phyloP scores from a whole-genome alignment of 768 basidiomycete species.

The Trametes cingulata region DNA sequence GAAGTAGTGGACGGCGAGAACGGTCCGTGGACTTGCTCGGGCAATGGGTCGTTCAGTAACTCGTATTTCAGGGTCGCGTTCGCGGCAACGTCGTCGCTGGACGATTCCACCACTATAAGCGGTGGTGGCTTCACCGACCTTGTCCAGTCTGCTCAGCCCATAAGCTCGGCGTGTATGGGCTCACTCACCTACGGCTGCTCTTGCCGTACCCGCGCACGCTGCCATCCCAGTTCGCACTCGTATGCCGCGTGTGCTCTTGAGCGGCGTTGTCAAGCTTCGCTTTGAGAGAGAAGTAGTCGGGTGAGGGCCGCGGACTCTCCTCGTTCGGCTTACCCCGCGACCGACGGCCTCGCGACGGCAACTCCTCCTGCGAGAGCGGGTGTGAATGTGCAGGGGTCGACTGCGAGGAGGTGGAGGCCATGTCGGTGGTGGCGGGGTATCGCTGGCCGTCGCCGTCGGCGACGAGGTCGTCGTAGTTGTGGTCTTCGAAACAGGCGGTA shows the following conservation, averaged over 20 bases:
- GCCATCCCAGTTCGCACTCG: constrained; percentile 44
- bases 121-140: constrained; percentile 22
- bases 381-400: constrained; percentile 52
- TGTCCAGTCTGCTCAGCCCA: not conserved
- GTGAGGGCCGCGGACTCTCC: constrained; percentile 36
- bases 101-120: constrained; percentile 31
- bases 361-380: constrained; percentile 65
- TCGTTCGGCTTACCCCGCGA: constrained; percentile 42
- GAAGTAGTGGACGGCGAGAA: constrained; percentile 30
- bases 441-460: not conserved
- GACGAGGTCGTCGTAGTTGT: not conserved
- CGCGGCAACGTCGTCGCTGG: constrained; percentile 20
- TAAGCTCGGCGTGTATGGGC: not conserved
- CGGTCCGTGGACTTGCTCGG: constrained; percentile 2
- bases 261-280: constrained; percentile 54
- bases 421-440: constrained; percentile 8
- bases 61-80: constrained; percentile 1
- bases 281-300: constrained; percentile 64
- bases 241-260: constrained; percentile 31
- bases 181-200: constrained; percentile 27
- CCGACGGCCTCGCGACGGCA: constrained; percentile 44
- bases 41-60: not conserved
- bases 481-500: not conserved
- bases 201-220: constrained; percentile 61
- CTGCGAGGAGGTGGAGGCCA: constrained; percentile 28